phyloP scores from a whole-genome alignment of 345 rosid species.

The Anastatica hierochuntica region DNA sequence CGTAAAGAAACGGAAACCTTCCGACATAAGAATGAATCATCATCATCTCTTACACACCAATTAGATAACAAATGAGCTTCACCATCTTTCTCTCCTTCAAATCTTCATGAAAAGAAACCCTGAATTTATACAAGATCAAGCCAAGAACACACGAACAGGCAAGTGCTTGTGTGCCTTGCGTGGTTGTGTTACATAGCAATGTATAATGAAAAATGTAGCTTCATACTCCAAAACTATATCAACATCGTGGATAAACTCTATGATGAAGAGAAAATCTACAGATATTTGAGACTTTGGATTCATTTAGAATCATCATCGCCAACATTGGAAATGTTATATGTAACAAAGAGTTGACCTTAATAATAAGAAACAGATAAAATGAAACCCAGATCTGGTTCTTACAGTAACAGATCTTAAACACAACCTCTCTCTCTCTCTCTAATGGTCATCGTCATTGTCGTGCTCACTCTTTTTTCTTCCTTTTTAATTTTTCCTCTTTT shows the following conservation, averaged over 20 bases:
- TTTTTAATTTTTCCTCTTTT: neutral
- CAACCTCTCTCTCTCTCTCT: constrained; percentile 2
- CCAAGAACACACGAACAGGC: constrained; percentile 1
- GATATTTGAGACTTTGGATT: neutral
- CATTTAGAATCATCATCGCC: constrained; percentile 18
- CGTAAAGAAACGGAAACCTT: too few species aligned
- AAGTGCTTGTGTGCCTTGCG: neutral
- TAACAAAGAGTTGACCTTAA: constrained; percentile 23
- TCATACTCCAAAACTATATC: constrained; percentile 10
- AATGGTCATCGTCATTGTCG: constrained; percentile 15
- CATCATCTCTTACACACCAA: neutral
- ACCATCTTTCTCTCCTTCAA: neutral
- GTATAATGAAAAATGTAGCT: constrained; percentile 8
- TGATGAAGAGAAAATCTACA: constrained; percentile 8
- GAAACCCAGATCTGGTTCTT: constrained; percentile 24
- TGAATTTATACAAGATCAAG: too few species aligned
- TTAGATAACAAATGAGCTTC: neutral
- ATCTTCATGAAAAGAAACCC: too few species aligned
- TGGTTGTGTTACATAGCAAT: constrained; percentile 1
- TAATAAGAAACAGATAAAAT: constrained; percentile 14
- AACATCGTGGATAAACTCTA: constrained; percentile 1
- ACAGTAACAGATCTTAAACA: constrained; percentile 27
- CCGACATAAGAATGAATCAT: too few species aligned
- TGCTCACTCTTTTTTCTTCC: neutral
- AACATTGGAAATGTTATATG: constrained; percentile 14